Conservation (phyloP, 1,284 basidiomycete species). For the Cutaneotrichosporon sp. region DNA sequence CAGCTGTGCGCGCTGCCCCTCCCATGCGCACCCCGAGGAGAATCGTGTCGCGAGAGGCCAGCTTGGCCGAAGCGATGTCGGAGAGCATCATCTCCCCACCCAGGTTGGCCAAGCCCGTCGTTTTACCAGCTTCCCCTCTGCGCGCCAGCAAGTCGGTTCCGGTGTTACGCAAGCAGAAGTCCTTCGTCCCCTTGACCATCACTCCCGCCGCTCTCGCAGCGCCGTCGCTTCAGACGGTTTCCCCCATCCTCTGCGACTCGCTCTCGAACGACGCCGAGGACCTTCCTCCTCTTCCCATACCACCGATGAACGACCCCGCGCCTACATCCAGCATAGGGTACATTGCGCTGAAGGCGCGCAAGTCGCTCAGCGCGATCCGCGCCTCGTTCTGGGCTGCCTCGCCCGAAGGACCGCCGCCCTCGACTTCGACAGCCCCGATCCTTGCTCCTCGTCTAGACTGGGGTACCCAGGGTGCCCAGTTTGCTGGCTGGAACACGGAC, state of each 20-base stretch:
- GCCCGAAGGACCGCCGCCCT: not conserved
- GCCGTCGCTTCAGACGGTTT: slow-evolving; percentile 31
- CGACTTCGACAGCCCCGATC: slow-evolving; percentile 24
- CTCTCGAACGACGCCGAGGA: slow-evolving; percentile 44
- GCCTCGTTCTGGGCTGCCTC: slow-evolving; percentile 26
- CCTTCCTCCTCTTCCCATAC: slow-evolving; percentile 43
- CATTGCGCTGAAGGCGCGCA: slow-evolving; percentile 33
- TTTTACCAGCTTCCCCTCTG: slow-evolving; percentile 3
- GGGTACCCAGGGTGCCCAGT: slow-evolving; percentile 35
- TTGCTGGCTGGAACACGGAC: slow-evolving; percentile 44
- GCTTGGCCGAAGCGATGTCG: slow-evolving; percentile 4
- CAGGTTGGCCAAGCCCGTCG: not conserved
- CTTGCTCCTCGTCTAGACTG: slow-evolving; percentile 46
- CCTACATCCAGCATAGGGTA: slow-evolving; percentile 19
- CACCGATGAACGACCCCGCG: slow-evolving; percentile 16
- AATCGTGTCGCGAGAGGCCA: not conserved
- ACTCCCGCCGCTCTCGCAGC: slow-evolving; percentile 36
- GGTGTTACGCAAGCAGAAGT: slow-evolving; percentile 4
- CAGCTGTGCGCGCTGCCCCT: not conserved
- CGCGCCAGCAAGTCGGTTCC: slow-evolving; percentile 21
- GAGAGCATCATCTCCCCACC: slow-evolving; percentile 4
- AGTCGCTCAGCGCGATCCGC: slow-evolving; percentile 42
- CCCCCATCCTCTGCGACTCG: slow-evolving; percentile 51
- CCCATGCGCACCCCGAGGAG: not conserved
- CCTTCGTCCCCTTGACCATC: slow-evolving; percentile 26